These are phyloP conservation scores for Penicillium sclerotiorum DNA, from an alignment of 2,329 filamentous ascomycete genomes.

Conservation along the genomic window DNA sequence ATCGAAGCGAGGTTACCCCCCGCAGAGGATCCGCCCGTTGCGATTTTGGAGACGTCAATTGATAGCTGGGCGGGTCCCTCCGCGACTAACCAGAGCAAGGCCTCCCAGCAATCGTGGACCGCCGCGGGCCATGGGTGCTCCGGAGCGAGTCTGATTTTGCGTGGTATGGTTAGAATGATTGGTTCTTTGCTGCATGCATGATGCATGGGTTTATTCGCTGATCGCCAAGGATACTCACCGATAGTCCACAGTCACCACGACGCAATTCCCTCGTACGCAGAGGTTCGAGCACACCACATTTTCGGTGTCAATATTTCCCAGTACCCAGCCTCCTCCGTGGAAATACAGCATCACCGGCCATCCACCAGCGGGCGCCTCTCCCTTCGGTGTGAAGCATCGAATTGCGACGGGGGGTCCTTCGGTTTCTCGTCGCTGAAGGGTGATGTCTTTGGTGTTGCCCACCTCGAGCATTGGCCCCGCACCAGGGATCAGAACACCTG, in stretches of 20 bases:
- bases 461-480: conserved; percentile 54
- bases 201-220: not conserved
- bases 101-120: conserved; percentile 61
- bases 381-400: conserved; percentile 56
- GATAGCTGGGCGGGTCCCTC: conserved; percentile 39
- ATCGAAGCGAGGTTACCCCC: conserved; percentile 57
- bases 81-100: conserved; percentile 52
- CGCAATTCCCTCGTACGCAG: conserved; percentile 52
- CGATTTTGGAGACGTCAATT: conserved; percentile 50
- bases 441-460: conserved; percentile 50
- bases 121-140: conserved; percentile 61
- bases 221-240: conserved; percentile 41
- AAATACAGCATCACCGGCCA: conserved; percentile 62
- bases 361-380: conserved; percentile 46
- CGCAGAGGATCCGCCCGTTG: conserved; percentile 56
- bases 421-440: conserved; percentile 47
- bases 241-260: conserved; percentile 61
- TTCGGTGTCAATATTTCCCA: conserved; percentile 61
- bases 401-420: conserved; percentile 53
- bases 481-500: conserved; percentile 57
- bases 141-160: conserved; percentile 53
- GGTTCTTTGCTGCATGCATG: not conserved
- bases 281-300: conserved; percentile 60
- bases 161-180: not conserved
- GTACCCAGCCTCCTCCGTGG: conserved; percentile 63